These are phyloP conservation scores for Posidonia oceanica DNA, from an alignment of 116 monocot species.

Conservation along the genomic window DNA sequence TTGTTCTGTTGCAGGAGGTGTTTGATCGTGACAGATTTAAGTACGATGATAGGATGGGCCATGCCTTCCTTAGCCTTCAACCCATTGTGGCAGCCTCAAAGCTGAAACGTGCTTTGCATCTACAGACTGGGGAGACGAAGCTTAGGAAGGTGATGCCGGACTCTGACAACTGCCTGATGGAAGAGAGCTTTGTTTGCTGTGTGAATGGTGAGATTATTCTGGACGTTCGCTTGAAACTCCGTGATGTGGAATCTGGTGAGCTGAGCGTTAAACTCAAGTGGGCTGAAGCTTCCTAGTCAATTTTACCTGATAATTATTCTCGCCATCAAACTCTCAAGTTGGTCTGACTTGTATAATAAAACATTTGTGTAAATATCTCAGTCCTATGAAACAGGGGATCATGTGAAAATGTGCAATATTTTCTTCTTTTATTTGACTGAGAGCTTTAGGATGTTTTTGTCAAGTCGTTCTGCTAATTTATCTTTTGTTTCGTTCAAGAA, in stretches of 20 bases:
- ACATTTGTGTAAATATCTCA: too few relatives aligned
- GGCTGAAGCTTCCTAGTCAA: slow-evolving; percentile 17
- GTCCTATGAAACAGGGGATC: too few relatives aligned
- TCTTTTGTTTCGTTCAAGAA: too few relatives aligned
- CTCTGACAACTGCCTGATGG: slow-evolving; percentile 69
- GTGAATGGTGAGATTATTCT: slow-evolving; percentile 57
- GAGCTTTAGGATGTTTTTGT: too few relatives aligned
- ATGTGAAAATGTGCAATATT: too few relatives aligned
- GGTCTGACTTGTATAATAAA: too few relatives aligned
- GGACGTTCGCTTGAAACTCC: slow-evolving; percentile 56
- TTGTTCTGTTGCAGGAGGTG: slow-evolving; percentile 44
- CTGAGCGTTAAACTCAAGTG: slow-evolving; percentile 59
- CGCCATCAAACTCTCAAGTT: too few relatives aligned
- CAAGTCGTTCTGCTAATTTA: too few relatives aligned
- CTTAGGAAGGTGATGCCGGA: slow-evolving; percentile 65
- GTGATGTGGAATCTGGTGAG: slow-evolving; percentile 79
- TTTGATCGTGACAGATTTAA: slow-evolving; percentile 79
- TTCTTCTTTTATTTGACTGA: too few relatives aligned
- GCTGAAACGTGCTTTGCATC: slow-evolving; percentile 53
- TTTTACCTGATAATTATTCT: not conserved
- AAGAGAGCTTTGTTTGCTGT: slow-evolving; percentile 49
- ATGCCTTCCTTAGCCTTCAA: slow-evolving; percentile 49
- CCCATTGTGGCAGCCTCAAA: slow-evolving; percentile 42
- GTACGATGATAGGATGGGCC: slow-evolving; percentile 81
- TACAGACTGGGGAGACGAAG: slow-evolving; percentile 55